These are phyloP conservation scores for Phytophthora tentaculata DNA, from an alignment of 352 stramenopile genomes.

Conservation along the genomic window DNA sequence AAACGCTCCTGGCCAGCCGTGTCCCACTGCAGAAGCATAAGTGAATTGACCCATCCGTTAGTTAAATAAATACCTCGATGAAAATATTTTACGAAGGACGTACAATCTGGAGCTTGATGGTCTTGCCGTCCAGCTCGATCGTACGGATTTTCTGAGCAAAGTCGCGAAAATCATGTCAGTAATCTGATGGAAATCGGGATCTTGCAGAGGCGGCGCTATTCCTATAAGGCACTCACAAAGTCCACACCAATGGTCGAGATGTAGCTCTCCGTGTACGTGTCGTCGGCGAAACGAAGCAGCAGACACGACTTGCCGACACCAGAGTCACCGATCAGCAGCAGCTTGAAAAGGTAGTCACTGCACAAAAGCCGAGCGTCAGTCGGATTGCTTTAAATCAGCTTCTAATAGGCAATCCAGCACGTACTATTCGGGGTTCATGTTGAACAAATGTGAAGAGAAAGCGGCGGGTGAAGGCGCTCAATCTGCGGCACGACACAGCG, in stretches of 20 bases:
- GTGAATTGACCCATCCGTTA: constrained; percentile 8
- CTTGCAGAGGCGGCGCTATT: not conserved
- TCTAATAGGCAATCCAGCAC: constrained; percentile 31
- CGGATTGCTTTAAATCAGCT: constrained; percentile 1
- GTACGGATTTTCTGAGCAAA: constrained; percentile 97
- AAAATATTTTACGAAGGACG: constrained; percentile 10
- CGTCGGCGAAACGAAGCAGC: constrained; percentile 98
- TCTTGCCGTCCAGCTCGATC: constrained; percentile 99
- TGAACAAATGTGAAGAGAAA: constrained; percentile 32
- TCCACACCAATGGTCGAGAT: constrained; percentile 99
- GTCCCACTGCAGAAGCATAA: constrained; percentile 91
- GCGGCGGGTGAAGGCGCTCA: constrained; percentile 32
- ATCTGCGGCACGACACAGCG: constrained; percentile 25
- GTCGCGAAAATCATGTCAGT: constrained; percentile 26
- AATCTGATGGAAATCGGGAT: constrained; percentile 6
- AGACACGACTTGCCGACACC: constrained; percentile 99
- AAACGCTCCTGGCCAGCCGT: constrained; percentile 99
- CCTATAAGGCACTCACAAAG: constrained; percentile 92
- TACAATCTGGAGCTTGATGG: constrained; percentile 99
- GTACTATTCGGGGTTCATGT: constrained; percentile 95
- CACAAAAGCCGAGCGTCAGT: constrained; percentile 25
- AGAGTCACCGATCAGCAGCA: constrained; percentile 98
- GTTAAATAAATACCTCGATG: not conserved
- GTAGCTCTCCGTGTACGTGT: constrained; percentile 99
- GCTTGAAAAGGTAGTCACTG: constrained; percentile 99